Conservation (phyloP, 2,329 filamentous ascomycete genomes). For the Cytospora leucostoma region DNA sequence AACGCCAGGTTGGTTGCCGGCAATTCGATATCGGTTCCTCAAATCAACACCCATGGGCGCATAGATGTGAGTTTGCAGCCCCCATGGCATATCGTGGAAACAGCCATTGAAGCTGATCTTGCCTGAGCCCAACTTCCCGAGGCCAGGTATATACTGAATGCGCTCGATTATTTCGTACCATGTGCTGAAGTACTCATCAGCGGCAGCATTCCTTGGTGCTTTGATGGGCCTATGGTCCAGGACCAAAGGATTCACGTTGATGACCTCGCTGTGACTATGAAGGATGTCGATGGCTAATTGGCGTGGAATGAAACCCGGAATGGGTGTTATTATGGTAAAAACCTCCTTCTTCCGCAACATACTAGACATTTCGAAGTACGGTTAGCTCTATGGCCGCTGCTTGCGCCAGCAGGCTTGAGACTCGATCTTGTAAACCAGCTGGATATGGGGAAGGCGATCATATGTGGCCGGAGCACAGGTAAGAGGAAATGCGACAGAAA, state of each 20-base stretch:
- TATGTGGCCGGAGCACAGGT: slow-evolving; percentile 7
- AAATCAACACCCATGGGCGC: slow-evolving; percentile 67
- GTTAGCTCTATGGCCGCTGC: slow-evolving; percentile 17
- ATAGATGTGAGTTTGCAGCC: slow-evolving; percentile 71
- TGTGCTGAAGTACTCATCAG: slow-evolving; percentile 71
- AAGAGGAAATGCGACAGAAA: slow-evolving; percentile 5
- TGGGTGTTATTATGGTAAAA: slow-evolving; percentile 70
- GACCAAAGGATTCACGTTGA: slow-evolving; percentile 70
- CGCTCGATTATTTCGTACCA: slow-evolving; percentile 74
- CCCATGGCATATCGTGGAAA: slow-evolving; percentile 73
- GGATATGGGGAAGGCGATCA: slow-evolving; percentile 11
- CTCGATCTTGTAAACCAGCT: background rate
- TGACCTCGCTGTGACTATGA: slow-evolving; percentile 70
- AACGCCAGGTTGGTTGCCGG: slow-evolving; percentile 66
- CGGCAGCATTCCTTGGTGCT: slow-evolving; percentile 65
- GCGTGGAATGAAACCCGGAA: slow-evolving; percentile 69
- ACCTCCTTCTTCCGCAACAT: slow-evolving; percentile 65
- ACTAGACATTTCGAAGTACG: slow-evolving; percentile 24
- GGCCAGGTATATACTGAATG: slow-evolving; percentile 67
- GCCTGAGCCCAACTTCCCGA: slow-evolving; percentile 64
- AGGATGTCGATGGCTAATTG: slow-evolving; percentile 73
- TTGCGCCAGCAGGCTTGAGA: background rate
- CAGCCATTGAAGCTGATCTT: slow-evolving; percentile 70
- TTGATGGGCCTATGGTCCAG: slow-evolving; percentile 63
- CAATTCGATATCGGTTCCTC: slow-evolving; percentile 68